Percentiles rank a stretch among this genome's conserved stretches.
Conservation (phyloP, 1,284 basidiomycete species). For the Microbotryum silenes-acaulis region DNA sequence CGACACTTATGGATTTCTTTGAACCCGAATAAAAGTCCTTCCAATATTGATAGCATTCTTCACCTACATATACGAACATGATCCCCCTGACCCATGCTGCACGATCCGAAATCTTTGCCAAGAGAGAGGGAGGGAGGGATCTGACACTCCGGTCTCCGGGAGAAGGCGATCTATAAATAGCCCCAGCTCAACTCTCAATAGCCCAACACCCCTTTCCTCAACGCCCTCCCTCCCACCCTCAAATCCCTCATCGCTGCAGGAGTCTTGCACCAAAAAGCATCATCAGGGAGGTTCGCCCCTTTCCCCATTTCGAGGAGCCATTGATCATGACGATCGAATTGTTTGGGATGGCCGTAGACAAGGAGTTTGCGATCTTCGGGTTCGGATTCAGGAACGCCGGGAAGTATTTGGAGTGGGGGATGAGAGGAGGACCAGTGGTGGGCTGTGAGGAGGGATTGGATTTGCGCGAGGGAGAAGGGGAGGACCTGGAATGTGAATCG, state of each 20-base stretch:
- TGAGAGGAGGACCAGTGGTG: slow-evolving; percentile 37
- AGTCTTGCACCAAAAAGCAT: slow-evolving; percentile 9
- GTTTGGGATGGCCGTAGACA: slow-evolving; percentile 6
- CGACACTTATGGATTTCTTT: no score
- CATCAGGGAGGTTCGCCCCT: background rate
- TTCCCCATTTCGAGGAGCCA: slow-evolving; percentile 22
- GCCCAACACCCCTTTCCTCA: slow-evolving; percentile 22
- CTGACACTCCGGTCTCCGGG: no score
- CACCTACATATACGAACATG: no score
- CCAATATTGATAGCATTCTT: no score
- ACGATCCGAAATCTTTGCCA: no score
- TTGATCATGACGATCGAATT: slow-evolving; percentile 22
- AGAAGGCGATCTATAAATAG: no score
- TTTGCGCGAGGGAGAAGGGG: slow-evolving; percentile 45
- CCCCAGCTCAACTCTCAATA: slow-evolving; percentile 3
- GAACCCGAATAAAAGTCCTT: no score
- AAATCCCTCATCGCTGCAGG: slow-evolving; percentile 18
- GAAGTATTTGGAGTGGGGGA: slow-evolving; percentile 16
- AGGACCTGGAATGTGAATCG: slow-evolving; percentile 35
- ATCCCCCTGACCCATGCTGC: no score
- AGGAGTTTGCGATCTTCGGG: slow-evolving; percentile 9
- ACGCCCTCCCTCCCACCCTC: slow-evolving; percentile 17
- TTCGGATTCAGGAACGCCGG: slow-evolving; percentile 11
- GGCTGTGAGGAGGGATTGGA: slow-evolving; percentile 40
- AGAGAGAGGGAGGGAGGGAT: no score